A percentile compares a stretch with the other conserved stretches of the same genome.
phyloP scores from a whole-genome alignment of 495 filamentous ascomycete genomes.

The Penicillium diatomitis region DNA sequence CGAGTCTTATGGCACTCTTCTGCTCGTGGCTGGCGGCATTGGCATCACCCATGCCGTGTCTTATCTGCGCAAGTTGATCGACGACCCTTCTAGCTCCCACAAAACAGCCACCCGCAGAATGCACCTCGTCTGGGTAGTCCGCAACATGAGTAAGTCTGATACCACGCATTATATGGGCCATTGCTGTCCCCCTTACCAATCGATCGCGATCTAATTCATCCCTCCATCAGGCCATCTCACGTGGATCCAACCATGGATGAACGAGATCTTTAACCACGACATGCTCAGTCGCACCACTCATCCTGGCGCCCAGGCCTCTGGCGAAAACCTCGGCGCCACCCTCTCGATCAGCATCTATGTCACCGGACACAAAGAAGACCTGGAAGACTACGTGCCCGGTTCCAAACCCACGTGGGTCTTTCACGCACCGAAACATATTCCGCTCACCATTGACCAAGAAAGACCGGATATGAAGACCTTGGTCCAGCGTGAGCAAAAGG shows the following conservation, averaged over 20 bases:
- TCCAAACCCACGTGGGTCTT: slow-evolving; percentile 25
- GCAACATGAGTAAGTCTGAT: slow-evolving; percentile 23
- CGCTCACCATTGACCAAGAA: slow-evolving; percentile 21
- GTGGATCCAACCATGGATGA: slow-evolving; percentile 41
- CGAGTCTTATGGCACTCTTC: slow-evolving; percentile 43
- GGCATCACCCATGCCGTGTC: slow-evolving; percentile 52
- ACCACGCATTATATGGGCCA: too few relatives aligned
- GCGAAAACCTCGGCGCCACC: slow-evolving; percentile 21
- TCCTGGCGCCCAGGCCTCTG: slow-evolving; percentile 21
- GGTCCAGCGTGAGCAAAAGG: slow-evolving; percentile 26
- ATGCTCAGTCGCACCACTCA: slow-evolving; percentile 14
- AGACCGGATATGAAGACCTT: slow-evolving; percentile 26
- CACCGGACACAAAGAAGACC: slow-evolving; percentile 17
- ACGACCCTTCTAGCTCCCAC: slow-evolving; percentile 23
- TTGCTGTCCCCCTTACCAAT: too few relatives aligned
- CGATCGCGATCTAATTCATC: not conserved
- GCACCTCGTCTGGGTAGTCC: slow-evolving; percentile 33
- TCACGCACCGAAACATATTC: slow-evolving; percentile 19
- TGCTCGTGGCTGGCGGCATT: slow-evolving; percentile 50
- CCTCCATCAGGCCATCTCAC: slow-evolving; percentile 26
- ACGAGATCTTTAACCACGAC: slow-evolving; percentile 27
- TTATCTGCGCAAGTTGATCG: slow-evolving; percentile 42
- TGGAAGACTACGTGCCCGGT: slow-evolving; percentile 20
- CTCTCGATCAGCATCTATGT: slow-evolving; percentile 30
- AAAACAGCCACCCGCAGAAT: slow-evolving; percentile 36